Evolutionary conservation across 106 monocot genomes (phyloP).

Genomic region (Posidonia australis): DNA sequence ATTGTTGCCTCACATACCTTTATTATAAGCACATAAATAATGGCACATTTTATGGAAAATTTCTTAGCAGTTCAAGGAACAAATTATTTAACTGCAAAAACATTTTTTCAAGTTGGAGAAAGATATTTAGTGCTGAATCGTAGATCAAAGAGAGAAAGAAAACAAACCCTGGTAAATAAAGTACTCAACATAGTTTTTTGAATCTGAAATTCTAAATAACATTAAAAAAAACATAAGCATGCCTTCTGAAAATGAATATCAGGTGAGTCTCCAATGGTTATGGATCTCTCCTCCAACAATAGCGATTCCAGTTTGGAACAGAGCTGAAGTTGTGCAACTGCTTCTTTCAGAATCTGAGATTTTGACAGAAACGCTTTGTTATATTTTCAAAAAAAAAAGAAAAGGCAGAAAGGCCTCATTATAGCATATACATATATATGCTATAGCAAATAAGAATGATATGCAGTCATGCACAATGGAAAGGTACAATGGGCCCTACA

Average conservation of each 20-base stretch:
- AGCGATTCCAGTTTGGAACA: constrained; percentile 72
- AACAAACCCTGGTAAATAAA: no score
- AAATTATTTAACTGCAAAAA: no score
- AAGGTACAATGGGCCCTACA: background rate
- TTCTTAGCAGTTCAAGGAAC: no score
- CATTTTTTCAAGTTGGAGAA: no score
- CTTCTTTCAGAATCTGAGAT: constrained; percentile 54
- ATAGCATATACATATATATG: background rate
- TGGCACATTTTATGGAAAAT: no score
- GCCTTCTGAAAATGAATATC: constrained; percentile 79
- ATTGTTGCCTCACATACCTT: no score
- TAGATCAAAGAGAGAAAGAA: background rate
- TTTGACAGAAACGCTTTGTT: background rate
- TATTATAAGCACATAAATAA: no score
- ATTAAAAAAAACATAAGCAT: constrained; percentile 17
- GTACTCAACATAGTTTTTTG: background rate
- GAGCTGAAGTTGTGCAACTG: constrained; percentile 51
- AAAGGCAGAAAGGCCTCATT: no score
- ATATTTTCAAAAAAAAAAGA: no score
- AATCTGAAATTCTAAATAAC: background rate
- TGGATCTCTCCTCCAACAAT: constrained; percentile 65
- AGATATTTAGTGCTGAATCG: no score
- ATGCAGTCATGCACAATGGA: background rate
- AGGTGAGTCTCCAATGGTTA: constrained; percentile 60
- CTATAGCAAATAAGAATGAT: background rate